Conservation (phyloP, 1,139 yeast species). For the Protomyces pachydermus region DNA sequence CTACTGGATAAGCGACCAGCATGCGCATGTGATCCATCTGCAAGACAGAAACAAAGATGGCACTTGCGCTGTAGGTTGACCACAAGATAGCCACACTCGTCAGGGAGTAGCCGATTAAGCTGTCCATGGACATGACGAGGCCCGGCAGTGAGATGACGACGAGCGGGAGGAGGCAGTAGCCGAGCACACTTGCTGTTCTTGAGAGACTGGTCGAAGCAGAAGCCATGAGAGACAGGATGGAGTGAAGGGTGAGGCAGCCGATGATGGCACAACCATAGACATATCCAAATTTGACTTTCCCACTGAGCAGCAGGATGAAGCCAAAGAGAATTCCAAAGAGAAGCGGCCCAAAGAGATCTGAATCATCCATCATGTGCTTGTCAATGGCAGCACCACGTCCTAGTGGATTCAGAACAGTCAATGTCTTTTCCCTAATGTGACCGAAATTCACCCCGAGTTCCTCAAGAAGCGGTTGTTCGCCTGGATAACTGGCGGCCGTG, state of each 20-base stretch:
- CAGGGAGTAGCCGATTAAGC: slow-evolving; percentile 58
- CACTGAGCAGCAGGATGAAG: slow-evolving; percentile 58
- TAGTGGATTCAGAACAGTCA: slow-evolving; percentile 78
- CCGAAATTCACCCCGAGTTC: slow-evolving; percentile 89
- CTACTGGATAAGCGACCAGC: slow-evolving; percentile 87
- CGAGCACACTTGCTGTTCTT: slow-evolving; percentile 84
- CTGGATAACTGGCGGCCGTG: slow-evolving; percentile 88
- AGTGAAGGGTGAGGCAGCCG: slow-evolving; percentile 81
- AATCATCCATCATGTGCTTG: slow-evolving; percentile 77
- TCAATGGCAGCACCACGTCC: slow-evolving; percentile 42
- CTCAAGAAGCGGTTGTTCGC: slow-evolving; percentile 86
- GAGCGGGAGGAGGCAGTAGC: slow-evolving; percentile 87
- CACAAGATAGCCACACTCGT: slow-evolving; percentile 73
- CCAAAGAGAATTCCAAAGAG: slow-evolving; percentile 86
- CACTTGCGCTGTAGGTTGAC: slow-evolving; percentile 94
- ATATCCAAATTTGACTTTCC: slow-evolving; percentile 94
- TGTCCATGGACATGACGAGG: slow-evolving; percentile 60
- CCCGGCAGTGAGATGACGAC: slow-evolving; percentile 75
- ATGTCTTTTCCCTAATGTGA: slow-evolving; percentile 79
- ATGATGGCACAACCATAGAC: slow-evolving; percentile 92
- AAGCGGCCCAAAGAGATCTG: slow-evolving; percentile 94
- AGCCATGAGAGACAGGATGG: slow-evolving; percentile 81
- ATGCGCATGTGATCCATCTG: slow-evolving; percentile 81
- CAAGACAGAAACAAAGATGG: slow-evolving; percentile 81
- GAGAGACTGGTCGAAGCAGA: slow-evolving; percentile 54